Evolutionary conservation across 2,329 filamentous ascomycete genomes (phyloP).

Genomic region (Aureobasidium sp.): DNA sequence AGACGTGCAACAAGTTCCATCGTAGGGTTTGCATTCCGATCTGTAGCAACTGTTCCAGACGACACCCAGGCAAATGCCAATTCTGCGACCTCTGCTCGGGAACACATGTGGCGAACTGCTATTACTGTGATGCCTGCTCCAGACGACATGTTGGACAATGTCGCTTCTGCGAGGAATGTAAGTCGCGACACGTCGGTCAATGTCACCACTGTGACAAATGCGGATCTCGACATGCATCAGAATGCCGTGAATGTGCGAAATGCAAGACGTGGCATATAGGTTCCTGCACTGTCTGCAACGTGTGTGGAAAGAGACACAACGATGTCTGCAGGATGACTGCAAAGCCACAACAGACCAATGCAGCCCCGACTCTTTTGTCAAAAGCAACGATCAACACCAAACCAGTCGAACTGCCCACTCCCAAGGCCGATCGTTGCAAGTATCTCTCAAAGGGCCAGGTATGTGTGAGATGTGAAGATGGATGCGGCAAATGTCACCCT

Average conservation of each 20-base stretch:
- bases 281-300: not conserved
- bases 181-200: not conserved
- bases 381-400: no score
- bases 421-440: no score
- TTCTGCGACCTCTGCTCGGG: not conserved
- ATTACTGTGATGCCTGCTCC: not conserved
- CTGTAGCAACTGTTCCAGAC: not conserved
- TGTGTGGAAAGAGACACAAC: not conserved
- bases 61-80: not conserved
- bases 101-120: not conserved
- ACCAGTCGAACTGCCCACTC: no score
- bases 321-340: no score
- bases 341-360: no score
- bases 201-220: not conserved
- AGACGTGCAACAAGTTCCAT: no score
- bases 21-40: no score
- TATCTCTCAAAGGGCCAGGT: no score
- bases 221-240: not conserved
- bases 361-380: no score
- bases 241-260: not conserved
- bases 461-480: no score
- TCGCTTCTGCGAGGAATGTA: not conserved
- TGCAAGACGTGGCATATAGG: not conserved
- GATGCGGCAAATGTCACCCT: no score
- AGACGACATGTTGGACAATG: not conserved